Percentiles rank a stretch among this genome's conserved stretches.
These are phyloP conservation scores for Arabidopsis suecica DNA, from an alignment of 345 rosid genomes.

Conservation along the genomic window DNA sequence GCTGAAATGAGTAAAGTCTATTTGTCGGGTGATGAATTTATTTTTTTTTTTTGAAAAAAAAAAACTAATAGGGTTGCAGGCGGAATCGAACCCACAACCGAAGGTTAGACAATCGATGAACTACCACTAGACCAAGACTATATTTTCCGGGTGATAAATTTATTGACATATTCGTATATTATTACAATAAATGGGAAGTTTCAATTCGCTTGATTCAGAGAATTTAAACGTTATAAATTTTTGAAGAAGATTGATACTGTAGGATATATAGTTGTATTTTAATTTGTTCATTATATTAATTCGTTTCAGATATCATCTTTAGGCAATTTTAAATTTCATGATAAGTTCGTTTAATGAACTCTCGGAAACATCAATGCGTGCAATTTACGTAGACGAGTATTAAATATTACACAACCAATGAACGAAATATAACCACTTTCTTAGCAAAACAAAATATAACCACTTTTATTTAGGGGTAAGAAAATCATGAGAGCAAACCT, in stretches of 20 bases:
- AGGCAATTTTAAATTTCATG: neutral
- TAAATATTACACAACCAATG: neutral
- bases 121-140: too few species aligned
- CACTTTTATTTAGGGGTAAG: neutral
- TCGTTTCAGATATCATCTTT: neutral
- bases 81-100: too few species aligned
- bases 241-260: neutral
- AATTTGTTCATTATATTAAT: too few species aligned
- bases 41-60: too few species aligned
- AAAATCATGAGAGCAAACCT: neutral
- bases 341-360: neutral
- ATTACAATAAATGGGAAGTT: neutral
- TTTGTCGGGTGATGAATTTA: conserved; percentile 34
- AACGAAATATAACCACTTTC: neutral
- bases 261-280: too few species aligned
- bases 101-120: too few species aligned
- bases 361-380: conserved; percentile 13
- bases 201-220: too few species aligned
- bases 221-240: too few species aligned
- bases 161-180: conserved; percentile 17
- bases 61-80: too few species aligned
- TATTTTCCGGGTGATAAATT: conserved; percentile 30
- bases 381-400: conserved; percentile 3
- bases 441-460: too few species aligned
- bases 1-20: conserved; percentile 36